Percentiles rank a stretch among this genome's conserved stretches.
Conservation (phyloP, 148 eudicot species). For the Rhododendron ovatum region DNA sequence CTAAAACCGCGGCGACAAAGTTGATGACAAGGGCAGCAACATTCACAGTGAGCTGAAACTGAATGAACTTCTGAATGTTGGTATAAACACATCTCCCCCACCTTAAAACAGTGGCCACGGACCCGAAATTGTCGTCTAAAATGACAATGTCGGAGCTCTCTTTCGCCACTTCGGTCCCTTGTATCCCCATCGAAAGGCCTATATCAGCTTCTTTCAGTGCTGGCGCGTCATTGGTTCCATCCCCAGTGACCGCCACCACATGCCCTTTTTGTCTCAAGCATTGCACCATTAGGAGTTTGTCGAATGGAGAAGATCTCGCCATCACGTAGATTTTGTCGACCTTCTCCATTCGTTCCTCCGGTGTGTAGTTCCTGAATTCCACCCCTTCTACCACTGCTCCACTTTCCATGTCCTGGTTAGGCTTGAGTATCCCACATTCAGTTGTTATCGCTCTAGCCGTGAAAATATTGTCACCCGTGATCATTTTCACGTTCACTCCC, state of each 20-base stretch:
- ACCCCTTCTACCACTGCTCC: slow-evolving; percentile 7
- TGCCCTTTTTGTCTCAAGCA: slow-evolving; percentile 16
- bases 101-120: neutral
- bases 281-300: slow-evolving; percentile 16
- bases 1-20: slow-evolving; percentile 12
- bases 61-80: slow-evolving; percentile 15
- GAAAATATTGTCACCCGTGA: slow-evolving; percentile 13
- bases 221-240: slow-evolving; percentile 12
- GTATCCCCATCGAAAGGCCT: slow-evolving; percentile 16
- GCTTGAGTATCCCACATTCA: slow-evolving; percentile 21
- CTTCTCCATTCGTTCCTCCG: slow-evolving; percentile 14
- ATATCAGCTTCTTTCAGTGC: slow-evolving; percentile 9
- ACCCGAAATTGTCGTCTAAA: slow-evolving; percentile 1
- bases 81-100: slow-evolving; percentile 14
- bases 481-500: slow-evolving; percentile 13
- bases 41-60: slow-evolving; percentile 17
- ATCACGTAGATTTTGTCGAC: slow-evolving; percentile 13
- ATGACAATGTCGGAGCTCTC: slow-evolving; percentile 15
- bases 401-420: neutral
- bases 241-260: slow-evolving; percentile 21
- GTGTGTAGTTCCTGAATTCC: slow-evolving; percentile 11
- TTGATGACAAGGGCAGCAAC: slow-evolving; percentile 11
- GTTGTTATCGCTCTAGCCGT: slow-evolving; percentile 20
- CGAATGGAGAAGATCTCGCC: slow-evolving; percentile 8
- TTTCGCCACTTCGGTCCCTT: slow-evolving; percentile 7